These are phyloP conservation scores for Tetradesmus lagerheimii DNA, from an alignment of 139 green algal genomes.

Conservation along the genomic window DNA sequence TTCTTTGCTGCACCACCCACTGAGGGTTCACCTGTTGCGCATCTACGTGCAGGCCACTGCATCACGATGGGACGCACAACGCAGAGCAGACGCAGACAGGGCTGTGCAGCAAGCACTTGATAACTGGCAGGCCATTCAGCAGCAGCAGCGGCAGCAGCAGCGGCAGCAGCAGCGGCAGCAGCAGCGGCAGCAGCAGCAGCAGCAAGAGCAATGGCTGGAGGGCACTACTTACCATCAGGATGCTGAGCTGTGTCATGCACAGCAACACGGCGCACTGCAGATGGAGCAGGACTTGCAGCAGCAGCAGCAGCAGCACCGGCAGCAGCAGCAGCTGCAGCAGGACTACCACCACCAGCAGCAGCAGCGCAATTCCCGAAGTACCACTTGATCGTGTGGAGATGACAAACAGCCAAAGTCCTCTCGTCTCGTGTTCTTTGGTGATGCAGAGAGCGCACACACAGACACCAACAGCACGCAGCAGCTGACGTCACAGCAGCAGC, in stretches of 20 bases:
- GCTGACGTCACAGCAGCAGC: background rate
- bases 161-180: slow-evolving; percentile 4
- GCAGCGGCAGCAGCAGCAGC: slow-evolving; percentile 30
- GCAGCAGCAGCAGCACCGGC: background rate
- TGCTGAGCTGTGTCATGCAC: background rate
- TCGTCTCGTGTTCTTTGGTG: background rate
- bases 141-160: slow-evolving; percentile 13
- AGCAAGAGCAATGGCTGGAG: background rate
- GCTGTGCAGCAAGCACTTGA: slow-evolving; percentile 14
- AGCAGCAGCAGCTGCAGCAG: too few relatives aligned
- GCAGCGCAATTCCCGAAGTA: too few relatives aligned
- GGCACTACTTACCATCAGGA: background rate
- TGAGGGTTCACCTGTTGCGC: background rate
- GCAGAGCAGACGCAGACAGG: background rate
- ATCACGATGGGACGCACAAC: slow-evolving; percentile 12
- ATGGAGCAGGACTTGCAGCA: background rate
- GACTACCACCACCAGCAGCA: too few relatives aligned
- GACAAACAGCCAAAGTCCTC: background rate
- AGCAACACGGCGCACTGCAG: background rate
- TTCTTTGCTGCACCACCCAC: background rate
- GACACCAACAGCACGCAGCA: background rate
- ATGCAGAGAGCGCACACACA: background rate
- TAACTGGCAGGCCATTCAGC: slow-evolving; percentile 26
- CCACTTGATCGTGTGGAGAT: too few relatives aligned
- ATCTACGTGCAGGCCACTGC: slow-evolving; percentile 15